Evolutionary conservation across 2,329 filamentous ascomycete genomes (phyloP).

Genomic region (Exophiala calicioides): DNA sequence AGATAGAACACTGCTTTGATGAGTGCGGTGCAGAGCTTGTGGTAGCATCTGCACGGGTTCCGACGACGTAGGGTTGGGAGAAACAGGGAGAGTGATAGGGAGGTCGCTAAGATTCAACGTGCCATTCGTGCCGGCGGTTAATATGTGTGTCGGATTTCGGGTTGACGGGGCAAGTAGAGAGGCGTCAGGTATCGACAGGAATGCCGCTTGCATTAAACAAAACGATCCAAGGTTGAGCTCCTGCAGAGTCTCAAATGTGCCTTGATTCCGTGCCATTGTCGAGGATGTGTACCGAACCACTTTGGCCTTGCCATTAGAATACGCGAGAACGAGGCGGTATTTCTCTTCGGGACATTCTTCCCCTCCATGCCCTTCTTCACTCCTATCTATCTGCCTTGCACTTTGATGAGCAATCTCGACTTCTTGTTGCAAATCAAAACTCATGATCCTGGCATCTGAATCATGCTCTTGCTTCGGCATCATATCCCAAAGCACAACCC

Average conservation of each 20-base stretch:
- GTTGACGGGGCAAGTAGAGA: neutral
- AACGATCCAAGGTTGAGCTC: conserved; percentile 24
- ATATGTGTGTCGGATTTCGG: neutral
- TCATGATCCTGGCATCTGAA: conserved; percentile 75
- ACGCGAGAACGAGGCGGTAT: conserved; percentile 68
- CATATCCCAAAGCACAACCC: conserved; percentile 54
- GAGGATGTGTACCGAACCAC: conserved; percentile 44
- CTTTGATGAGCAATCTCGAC: neutral
- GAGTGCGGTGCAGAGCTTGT: conserved; percentile 50
- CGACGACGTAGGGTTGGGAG: no score
- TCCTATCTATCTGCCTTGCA: conserved; percentile 37
- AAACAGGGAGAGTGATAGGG: neutral
- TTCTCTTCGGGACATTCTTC: conserved; percentile 13
- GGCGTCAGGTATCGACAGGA: conserved; percentile 35
- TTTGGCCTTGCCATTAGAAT: conserved; percentile 81
- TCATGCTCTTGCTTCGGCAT: conserved; percentile 52
- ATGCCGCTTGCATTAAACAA: conserved; percentile 39
- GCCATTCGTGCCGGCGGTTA: conserved; percentile 73
- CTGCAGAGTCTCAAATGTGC: conserved; percentile 16
- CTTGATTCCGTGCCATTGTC: conserved; percentile 11
- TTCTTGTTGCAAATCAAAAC: conserved; percentile 61
- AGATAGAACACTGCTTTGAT: conserved; percentile 78
- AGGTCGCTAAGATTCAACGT: conserved; percentile 61
- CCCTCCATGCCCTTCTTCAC: neutral
- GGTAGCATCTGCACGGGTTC: neutral